Conservation (phyloP, 495 filamentous ascomycete species). For the Talaromyces proteolyticus region DNA sequence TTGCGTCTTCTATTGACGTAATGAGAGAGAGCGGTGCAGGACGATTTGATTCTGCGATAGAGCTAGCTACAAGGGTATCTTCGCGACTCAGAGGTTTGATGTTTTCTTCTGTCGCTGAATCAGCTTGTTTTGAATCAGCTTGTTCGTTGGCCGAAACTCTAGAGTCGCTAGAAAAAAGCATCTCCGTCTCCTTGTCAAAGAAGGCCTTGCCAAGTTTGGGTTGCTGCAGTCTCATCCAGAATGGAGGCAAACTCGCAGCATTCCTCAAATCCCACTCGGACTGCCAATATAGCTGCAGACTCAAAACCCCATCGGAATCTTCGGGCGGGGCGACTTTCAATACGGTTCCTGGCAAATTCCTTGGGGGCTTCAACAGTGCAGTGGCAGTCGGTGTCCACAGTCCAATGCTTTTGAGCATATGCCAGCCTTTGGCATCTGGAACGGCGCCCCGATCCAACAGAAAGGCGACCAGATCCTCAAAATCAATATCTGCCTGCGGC, state of each 20-base stretch:
- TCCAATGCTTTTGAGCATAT: conserved; percentile 49
- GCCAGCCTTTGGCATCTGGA: conserved; percentile 52
- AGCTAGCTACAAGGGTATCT: conserved; percentile 5
- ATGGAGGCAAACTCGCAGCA: conserved; percentile 48
- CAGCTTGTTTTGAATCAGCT: conserved; percentile 3
- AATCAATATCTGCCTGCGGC: conserved; percentile 60
- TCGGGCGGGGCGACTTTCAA: conserved; percentile 52
- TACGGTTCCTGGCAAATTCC: conserved; percentile 28
- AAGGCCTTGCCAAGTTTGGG: conserved; percentile 7
- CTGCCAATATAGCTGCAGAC: conserved; percentile 49
- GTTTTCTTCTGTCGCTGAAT: neutral
- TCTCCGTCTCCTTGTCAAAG: neutral
- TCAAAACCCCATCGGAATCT: conserved; percentile 58
- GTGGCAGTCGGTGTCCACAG: conserved; percentile 61
- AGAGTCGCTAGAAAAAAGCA: neutral
- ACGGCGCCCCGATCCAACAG: conserved; percentile 58
- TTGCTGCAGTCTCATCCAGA: conserved; percentile 50
- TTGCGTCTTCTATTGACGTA: neutral
- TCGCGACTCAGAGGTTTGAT: neutral
- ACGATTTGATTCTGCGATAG: conserved; percentile 2
- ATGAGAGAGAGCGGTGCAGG: neutral
- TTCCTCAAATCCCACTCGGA: conserved; percentile 51
- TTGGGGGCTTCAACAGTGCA: conserved; percentile 46
- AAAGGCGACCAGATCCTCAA: conserved; percentile 55
- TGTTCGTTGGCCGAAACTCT: conserved; percentile 11